Percentiles rank a stretch among this genome's conserved stretches.
Conservation (phyloP, 306 rosid genomes). For the Cicer pinnatifidum region DNA sequence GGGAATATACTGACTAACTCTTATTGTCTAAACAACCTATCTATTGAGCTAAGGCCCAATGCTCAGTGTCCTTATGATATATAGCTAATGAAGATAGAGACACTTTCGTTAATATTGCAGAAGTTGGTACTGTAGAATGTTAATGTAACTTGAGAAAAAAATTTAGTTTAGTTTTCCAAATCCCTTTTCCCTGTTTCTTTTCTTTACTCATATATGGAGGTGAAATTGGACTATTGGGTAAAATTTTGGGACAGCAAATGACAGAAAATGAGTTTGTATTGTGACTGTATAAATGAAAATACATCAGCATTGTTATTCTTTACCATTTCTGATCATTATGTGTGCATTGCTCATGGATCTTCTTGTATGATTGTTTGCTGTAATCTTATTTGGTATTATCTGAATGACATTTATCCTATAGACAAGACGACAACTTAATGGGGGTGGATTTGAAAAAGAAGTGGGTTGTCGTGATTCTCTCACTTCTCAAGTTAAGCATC, state of each 20-base stretch:
- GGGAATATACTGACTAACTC: no score
- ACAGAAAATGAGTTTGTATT: slow-evolving; percentile 16
- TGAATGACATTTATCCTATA: slow-evolving; percentile 46
- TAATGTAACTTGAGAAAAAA: slow-evolving; percentile 14
- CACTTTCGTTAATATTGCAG: slow-evolving; percentile 9
- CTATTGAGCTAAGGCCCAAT: no score
- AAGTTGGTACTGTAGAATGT: slow-evolving; percentile 28
- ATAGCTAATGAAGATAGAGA: slow-evolving; percentile 9
- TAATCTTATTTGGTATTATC: slow-evolving; percentile 37
- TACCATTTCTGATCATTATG: slow-evolving; percentile 17
- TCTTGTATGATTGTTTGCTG: slow-evolving; percentile 28
- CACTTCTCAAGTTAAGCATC: slow-evolving; percentile 62
- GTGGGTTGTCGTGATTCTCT: slow-evolving; percentile 67
- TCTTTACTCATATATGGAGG: slow-evolving; percentile 28
- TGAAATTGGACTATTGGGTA: slow-evolving; percentile 21
- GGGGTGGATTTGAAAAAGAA: slow-evolving; percentile 61
- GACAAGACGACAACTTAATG: slow-evolving; percentile 70
- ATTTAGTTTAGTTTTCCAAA: slow-evolving; percentile 2
- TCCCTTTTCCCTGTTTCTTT: neutral
- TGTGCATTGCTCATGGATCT: slow-evolving; percentile 25
- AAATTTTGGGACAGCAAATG: slow-evolving; percentile 18
- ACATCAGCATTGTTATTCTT: slow-evolving; percentile 17
- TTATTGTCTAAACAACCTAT: no score
- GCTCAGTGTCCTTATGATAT: neutral
- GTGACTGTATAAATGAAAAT: slow-evolving; percentile 1